Evolutionary conservation across 225 moss, liverwort and hornwort species (phyloP).

Genomic region (Asterella californica): DNA sequence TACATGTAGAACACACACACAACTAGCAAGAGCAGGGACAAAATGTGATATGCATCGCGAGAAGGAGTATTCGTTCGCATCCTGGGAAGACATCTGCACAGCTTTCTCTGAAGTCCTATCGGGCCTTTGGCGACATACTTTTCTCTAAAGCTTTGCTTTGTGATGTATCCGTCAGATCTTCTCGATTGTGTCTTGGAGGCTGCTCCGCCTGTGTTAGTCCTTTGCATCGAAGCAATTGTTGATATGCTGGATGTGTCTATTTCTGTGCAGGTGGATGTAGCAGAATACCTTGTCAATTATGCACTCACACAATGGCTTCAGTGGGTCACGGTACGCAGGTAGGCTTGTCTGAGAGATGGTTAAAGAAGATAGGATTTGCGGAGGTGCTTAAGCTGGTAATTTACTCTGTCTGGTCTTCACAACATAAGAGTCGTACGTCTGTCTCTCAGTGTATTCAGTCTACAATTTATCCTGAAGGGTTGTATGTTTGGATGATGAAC

Average conservation of each 20-base stretch:
- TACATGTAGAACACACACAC: neutral
- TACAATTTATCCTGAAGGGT: neutral
- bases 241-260: neutral
- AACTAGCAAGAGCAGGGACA: neutral
- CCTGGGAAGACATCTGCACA: neutral
- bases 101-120: neutral
- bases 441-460: neutral
- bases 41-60: neutral
- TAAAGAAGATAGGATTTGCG: neutral
- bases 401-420: neutral
- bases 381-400: no score
- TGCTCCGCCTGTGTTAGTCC: neutral
- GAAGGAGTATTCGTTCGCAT: neutral
- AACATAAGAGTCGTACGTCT: neutral
- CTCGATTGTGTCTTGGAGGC: no score
- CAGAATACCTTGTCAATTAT: constrained; percentile 35
- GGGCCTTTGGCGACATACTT: neutral
- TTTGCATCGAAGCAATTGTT: neutral
- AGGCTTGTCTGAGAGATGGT: neutral
- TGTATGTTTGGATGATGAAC: no score
- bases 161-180: neutral
- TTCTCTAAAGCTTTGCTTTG: neutral
- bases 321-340: constrained; percentile 40
- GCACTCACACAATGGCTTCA: constrained; percentile 36
- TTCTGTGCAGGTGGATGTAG: constrained; percentile 40